phyloP scores from a whole-genome alignment of 2,329 filamentous ascomycete genomes.

The Blumeria graminis region DNA sequence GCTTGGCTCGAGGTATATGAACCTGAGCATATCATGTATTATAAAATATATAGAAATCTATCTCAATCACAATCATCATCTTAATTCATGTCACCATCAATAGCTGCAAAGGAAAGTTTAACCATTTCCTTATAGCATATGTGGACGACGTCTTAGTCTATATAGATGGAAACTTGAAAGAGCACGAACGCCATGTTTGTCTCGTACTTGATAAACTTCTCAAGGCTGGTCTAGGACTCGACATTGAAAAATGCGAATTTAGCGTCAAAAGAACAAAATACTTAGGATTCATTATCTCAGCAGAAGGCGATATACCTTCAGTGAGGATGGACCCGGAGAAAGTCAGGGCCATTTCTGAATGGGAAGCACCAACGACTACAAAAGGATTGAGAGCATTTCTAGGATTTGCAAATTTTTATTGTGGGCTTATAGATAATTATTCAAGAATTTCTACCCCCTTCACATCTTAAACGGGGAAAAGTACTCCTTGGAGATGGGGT shows the following conservation, averaged over 20 bases:
- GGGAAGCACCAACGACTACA: not conserved
- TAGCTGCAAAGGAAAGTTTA: too few species aligned
- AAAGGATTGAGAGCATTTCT: not conserved
- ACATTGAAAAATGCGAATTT: too few species aligned
- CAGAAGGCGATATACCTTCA: not conserved
- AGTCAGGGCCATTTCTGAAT: not conserved
- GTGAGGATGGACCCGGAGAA: not conserved
- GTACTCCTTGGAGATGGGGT: not conserved
- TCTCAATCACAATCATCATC: too few species aligned
- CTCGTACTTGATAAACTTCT: not conserved
- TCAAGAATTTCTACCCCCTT: not conserved
- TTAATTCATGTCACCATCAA: too few species aligned
- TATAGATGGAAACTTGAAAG: not conserved
- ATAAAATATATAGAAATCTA: too few species aligned
- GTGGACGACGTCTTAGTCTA: not conserved
- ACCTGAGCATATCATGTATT: too few species aligned
- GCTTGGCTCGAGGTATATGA: too few species aligned
- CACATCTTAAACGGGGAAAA: not conserved
- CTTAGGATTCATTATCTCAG: too few species aligned
- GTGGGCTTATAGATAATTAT: not conserved
- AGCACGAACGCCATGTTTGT: not conserved
- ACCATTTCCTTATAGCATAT: not conserved
- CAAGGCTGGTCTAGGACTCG: not conserved
- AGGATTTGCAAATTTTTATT: not conserved
- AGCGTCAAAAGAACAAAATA: too few species aligned